Percentiles rank a stretch among this genome's conserved stretches.
phyloP scores from a whole-genome alignment of 345 rosid genomes.

The Populus nigra region DNA sequence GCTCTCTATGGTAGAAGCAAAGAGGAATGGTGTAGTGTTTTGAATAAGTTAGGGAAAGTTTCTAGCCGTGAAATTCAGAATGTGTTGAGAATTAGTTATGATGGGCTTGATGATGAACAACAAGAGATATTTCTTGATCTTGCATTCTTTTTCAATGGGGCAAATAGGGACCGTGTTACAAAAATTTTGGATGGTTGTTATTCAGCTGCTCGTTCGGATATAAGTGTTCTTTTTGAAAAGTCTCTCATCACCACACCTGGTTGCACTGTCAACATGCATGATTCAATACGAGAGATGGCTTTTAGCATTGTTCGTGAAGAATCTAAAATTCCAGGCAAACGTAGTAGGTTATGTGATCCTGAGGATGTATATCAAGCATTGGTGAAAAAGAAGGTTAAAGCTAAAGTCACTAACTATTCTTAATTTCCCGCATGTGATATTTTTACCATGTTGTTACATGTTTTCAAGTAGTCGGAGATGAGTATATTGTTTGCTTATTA shows the following conservation, averaged over 20 bases:
- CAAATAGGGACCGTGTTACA: neutral
- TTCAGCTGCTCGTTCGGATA: neutral
- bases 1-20: neutral
- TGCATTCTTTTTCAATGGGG: neutral
- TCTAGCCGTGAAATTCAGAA: neutral
- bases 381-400: too few species aligned
- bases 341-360: conserved; percentile 15
- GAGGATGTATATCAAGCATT: too few species aligned
- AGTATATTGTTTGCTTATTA: neutral
- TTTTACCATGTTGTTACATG: too few species aligned
- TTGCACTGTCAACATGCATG: conserved; percentile 2
- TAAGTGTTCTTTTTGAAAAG: neutral
- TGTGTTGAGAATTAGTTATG: conserved; percentile 4
- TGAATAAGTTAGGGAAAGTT: neutral
- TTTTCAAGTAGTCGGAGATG: neutral
- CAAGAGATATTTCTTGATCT: neutral
- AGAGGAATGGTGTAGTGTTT: neutral
- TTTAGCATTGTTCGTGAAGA: neutral
- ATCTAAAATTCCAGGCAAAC: neutral
- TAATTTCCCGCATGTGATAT: neutral
- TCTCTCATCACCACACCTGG: neutral
- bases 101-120: neutral
- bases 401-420: neutral
- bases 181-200: neutral
- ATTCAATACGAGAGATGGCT: conserved; percentile 21